Conservation (phyloP, 805 yeast species). For the Schwanniomyces sp. region DNA sequence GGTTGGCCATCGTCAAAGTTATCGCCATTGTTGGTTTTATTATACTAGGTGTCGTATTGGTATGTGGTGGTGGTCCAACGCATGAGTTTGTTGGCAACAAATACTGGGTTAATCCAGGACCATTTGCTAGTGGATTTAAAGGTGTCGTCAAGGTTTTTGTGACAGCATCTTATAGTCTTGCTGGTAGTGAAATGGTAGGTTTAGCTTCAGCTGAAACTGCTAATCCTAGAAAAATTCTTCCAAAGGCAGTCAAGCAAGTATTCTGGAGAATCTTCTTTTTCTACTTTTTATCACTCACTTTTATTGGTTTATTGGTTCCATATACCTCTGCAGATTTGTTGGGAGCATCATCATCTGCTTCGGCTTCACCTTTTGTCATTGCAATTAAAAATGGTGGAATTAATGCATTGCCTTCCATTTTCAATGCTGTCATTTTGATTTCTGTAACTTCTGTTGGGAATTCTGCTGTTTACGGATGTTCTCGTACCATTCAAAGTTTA, state of each 20-base stretch:
- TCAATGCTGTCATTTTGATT: slow-evolving; percentile 70
- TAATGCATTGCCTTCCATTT: slow-evolving; percentile 64
- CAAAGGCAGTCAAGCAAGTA: slow-evolving; percentile 43
- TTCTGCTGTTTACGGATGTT: slow-evolving; percentile 71
- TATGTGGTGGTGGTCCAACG: slow-evolving; percentile 40
- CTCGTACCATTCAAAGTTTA: slow-evolving; percentile 66
- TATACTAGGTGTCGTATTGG: slow-evolving; percentile 34
- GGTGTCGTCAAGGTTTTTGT: slow-evolving; percentile 38
- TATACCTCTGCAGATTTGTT: slow-evolving; percentile 48
- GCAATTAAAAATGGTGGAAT: slow-evolving; percentile 66
- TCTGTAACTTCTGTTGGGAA: slow-evolving; percentile 78
- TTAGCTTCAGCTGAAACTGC: slow-evolving; percentile 40
- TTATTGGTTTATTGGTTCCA: slow-evolving; percentile 48
- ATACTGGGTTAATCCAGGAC: slow-evolving; percentile 31
- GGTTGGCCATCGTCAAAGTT: slow-evolving; percentile 29
- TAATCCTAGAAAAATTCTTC: slow-evolving; percentile 38
- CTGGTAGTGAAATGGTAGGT: slow-evolving; percentile 41
- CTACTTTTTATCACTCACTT: slow-evolving; percentile 32
- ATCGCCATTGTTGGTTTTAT: slow-evolving; percentile 36
- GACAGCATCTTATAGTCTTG: slow-evolving; percentile 36
- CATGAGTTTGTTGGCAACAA: slow-evolving; percentile 32
- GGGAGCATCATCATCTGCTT: slow-evolving; percentile 40
- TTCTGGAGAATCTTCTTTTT: slow-evolving; percentile 44
- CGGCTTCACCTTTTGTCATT: slow-evolving; percentile 68
- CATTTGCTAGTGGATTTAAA: slow-evolving; percentile 39